Evolutionary conservation across 1,284 basidiomycete species (phyloP), one percentile per base, ranked within the genome.

Genomic region (Vanrija pseudolonga): DNA sequence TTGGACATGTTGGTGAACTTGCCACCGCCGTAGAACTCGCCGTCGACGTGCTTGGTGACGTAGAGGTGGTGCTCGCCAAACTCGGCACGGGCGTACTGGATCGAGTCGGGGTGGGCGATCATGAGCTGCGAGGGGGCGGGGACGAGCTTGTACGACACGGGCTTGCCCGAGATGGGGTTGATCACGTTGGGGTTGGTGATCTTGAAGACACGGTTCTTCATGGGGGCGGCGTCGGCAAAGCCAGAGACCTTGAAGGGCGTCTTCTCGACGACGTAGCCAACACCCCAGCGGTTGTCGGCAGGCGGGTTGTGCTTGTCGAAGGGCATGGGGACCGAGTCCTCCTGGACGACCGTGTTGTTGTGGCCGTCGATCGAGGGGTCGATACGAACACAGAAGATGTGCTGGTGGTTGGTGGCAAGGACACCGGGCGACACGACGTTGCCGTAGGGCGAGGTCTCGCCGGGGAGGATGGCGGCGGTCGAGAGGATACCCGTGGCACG

Each of bases 401-500:
- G 78, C 54, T 76, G 76, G 62, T 78, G 78, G 37, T 72, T 70
- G 15, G 70, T 59, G 11, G 71, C 78, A 22, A 75, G 62, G 8
- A 78, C 74, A 41, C 77, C 76, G 15, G 75, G 73, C 14, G 65
- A 69, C 19, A 79, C 78, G 36, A 76, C 62, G 43, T 66, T 77
- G 37, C 77, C 78, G 60, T 72, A 79, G 2, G 77, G 73, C 22
- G 66, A 66, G 26, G 63, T 68, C 59, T 77, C 72, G 23, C 71
- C 74, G 6, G 69, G 65, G 24, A 74, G 60, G 60, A 77, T 76
- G 28, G 71, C 60, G 37, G 60, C 66, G 12, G 77, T 75, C 43
- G 71, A 74, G 5, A 79, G 67, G 38, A 79, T 77, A 45, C 78
- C 78, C 2, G 78, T 79, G 3, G 77, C 74, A 28, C 74, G 68